Conservation (phyloP, 148 eudicot genomes). For the Persicaria maculosa region DNA sequence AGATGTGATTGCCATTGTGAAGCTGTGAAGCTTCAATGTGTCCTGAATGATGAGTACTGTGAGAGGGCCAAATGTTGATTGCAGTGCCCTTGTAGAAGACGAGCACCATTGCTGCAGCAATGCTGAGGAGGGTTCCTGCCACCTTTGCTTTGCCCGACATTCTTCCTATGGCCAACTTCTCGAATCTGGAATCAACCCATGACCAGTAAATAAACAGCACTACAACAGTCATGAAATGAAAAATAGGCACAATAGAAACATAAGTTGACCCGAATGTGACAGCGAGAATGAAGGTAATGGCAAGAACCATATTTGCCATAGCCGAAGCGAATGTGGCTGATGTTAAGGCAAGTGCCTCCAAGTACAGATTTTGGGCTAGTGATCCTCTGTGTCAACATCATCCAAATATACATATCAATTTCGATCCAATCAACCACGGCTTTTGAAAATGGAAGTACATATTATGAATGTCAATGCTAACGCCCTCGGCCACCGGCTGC, state of each 20-base stretch:
- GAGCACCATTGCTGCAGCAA: constrained; percentile 66
- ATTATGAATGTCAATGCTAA: too few relatives aligned
- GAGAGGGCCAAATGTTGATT: constrained; percentile 32
- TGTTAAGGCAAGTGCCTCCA: constrained; percentile 44
- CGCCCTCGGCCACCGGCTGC: too few relatives aligned
- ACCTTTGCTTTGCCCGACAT: constrained; percentile 56
- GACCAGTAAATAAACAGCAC: not conserved
- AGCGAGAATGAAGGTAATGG: constrained; percentile 60
- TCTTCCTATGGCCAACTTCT: constrained; percentile 31
- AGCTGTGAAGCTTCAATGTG: too few relatives aligned
- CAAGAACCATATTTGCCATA: constrained; percentile 50
- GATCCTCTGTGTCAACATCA: constrained; percentile 36
- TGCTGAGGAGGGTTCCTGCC: constrained; percentile 46
- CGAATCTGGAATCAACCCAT: constrained; percentile 28
- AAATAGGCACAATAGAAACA: not conserved
- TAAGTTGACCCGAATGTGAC: constrained; percentile 34
- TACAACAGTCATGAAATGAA: not conserved
- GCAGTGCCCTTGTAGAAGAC: constrained; percentile 55
- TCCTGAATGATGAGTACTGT: too few relatives aligned
- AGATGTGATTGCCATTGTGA: too few relatives aligned
- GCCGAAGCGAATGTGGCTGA: constrained; percentile 65
- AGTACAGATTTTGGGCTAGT: constrained; percentile 40
- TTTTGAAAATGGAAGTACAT: too few relatives aligned
- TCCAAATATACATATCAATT: not conserved
- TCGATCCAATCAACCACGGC: too few relatives aligned